Base-by-base conservation (phyloP, 768 basidiomycete genomes). In the Ephemerocybe angulata region DNA sequence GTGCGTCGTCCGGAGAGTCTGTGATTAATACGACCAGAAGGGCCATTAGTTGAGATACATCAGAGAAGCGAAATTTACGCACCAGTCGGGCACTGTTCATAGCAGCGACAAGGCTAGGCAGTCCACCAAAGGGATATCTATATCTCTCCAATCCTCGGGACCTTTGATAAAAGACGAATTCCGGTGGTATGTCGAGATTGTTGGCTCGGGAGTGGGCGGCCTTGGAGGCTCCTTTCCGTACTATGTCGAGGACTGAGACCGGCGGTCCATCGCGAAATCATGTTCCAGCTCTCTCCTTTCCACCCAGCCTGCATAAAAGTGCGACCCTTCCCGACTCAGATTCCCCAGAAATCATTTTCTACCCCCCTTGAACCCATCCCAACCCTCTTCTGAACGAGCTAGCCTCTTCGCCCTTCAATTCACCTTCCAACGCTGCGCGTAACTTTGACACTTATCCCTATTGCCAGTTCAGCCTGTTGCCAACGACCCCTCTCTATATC, bases 1-100 rank as follows among this genome's bases (percentile, higher is more conserved):
- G 78, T 11, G 76, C 66, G 1, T 73, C 62, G 58, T 98, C 96
- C 0, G 96, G 96, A 66, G 98, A 98, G 69, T 99, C 97, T 0
- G 97, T 97, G 44, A 94, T 70, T 2, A 35, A 35, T 35, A 97
- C 81, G 2, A 87, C 85, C 90, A 91, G 60, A 48, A 38, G 29
- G 29, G 40, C 29, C 2, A 53, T 31, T 10, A 35, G 31, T 24
- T n/a, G n/a, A n/a, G 8, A 17, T 19, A 19, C 25, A 43, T 31
- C 4, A 29, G 25, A 28, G 46, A 0, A 21, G n/a, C 11, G 24
- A 22, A 51, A n/a, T 11, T 19, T 22, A 53, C 75, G n/a, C 19
- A 90, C 93, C 64, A 80, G 81, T 37, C 67, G 63, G 0, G 93
- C 93, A 0, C 86, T 88, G 55, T 84, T 86, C 37, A 85, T 80